Evolutionary conservation across 345 rosid genomes (phyloP), one percentile per base, ranked within the genome.

Genomic region (Zanthoxylum bungeanum): DNA sequence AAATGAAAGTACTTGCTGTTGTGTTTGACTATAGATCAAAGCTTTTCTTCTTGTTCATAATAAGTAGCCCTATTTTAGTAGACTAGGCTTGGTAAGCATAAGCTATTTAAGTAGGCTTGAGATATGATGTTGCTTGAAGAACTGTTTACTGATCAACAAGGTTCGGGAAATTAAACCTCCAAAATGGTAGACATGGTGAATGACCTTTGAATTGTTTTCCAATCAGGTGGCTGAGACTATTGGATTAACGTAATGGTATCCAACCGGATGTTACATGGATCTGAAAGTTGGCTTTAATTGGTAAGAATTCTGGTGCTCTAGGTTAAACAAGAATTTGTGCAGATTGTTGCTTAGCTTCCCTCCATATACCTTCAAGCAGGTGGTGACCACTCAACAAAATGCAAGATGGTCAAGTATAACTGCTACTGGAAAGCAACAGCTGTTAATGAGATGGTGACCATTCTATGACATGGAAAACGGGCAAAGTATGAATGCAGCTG

Each of bases 341-440:
- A 4, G 37, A 1, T 51, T 17, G 14, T 68, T 39, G 36, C 33
- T 36, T 63, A 57, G 68, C n/a, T 73, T 77, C 47, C 57, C 34
- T 65, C 30, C n/a, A n/a, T 51, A 0, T 30, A 44, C 49, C 19
- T 3, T 59, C 34, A 42, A 44, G 73, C 66, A 59, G 58, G 50
- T 57, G 53, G 28, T 60, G 60, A 50, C 62, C 25, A 3, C n/a
- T 57, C 5, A 40, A 24, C 47, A 17, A 70, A 65, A 81, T 85
- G 84, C 87, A 79, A 64, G 60, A 76, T 27, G 75, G 66, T 73
- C 60, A 33, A 73, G 77, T 69, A 70, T 81, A 72, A 66, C 76
- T 31, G 56, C 66, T 55, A 30, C 56, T 67, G 81, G 53, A 78
- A 64, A 42, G 39, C 75, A 70, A 73, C 51, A 55, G 51, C 71